Conservation (phyloP, 257 asterid genomes). For the Ophiorrhiza pumila region DNA sequence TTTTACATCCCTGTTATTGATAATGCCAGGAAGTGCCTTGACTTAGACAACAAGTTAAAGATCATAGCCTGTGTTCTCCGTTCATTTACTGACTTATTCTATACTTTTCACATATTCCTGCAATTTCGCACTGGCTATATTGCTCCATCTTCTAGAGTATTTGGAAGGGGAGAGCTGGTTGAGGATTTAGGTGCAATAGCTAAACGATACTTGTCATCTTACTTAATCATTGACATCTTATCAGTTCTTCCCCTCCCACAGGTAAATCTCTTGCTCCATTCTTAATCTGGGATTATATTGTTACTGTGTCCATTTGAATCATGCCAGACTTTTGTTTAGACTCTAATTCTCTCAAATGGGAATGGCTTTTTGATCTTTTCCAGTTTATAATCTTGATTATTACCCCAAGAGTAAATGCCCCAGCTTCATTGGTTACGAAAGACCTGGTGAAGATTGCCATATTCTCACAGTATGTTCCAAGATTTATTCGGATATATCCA, state of each 20-base stretch:
- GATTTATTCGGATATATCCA: slow-evolving; percentile 51
- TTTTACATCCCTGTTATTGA: slow-evolving; percentile 60
- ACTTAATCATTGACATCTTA: slow-evolving; percentile 52
- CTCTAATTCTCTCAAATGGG: neutral
- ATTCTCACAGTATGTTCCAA: slow-evolving; percentile 47
- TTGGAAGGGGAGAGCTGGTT: slow-evolving; percentile 66
- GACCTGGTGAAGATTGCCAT: slow-evolving; percentile 39
- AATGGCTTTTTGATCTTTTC: neutral
- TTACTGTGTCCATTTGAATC: neutral
- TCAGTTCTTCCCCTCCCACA: slow-evolving; percentile 73
- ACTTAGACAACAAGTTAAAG: slow-evolving; percentile 37
- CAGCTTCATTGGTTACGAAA: slow-evolving; percentile 41
- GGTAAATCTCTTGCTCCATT: slow-evolving; percentile 26
- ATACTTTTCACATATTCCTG: slow-evolving; percentile 48
- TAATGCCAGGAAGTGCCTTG: slow-evolving; percentile 31
- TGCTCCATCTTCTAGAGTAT: slow-evolving; percentile 49
- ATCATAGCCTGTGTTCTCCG: slow-evolving; percentile 54
- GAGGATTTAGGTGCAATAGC: slow-evolving; percentile 52
- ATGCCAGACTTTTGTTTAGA: slow-evolving; percentile 2
- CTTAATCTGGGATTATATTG: neutral
- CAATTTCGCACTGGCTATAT: slow-evolving; percentile 63
- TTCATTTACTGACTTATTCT: slow-evolving; percentile 48
- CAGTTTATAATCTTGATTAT: slow-evolving; percentile 43
- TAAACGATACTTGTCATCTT: slow-evolving; percentile 42
- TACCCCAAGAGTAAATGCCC: slow-evolving; percentile 26